Evolutionary conservation across 805 yeast species (phyloP).

Genomic region (Lachancea fermentati): DNA sequence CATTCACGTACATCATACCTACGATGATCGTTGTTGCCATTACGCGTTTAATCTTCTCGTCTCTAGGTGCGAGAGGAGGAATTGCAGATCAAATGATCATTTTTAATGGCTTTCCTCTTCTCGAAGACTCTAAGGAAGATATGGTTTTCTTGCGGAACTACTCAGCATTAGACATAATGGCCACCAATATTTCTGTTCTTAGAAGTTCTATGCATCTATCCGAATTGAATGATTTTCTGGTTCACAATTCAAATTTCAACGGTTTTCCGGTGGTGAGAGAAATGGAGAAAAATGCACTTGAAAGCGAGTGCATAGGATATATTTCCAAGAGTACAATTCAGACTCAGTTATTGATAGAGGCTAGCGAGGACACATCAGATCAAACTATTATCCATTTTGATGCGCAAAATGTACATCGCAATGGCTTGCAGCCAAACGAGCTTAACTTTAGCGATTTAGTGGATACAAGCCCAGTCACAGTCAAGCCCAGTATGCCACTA

Average conservation of each 20-base stretch:
- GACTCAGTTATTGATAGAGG: not conserved
- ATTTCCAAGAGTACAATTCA: slow-evolving; percentile 18
- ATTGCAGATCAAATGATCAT: slow-evolving; percentile 93
- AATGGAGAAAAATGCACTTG: no score
- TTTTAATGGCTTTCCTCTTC: slow-evolving; percentile 81
- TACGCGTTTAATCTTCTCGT: slow-evolving; percentile 73
- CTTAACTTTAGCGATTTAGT: slow-evolving; percentile 24
- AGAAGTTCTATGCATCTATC: slow-evolving; percentile 23
- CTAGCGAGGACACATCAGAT: not conserved
- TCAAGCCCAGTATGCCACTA: slow-evolving; percentile 48
- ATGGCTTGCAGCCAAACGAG: not conserved
- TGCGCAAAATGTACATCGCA: not conserved
- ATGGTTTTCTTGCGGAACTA: slow-evolving; percentile 45
- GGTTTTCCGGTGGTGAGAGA: slow-evolving; percentile 53
- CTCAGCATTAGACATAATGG: slow-evolving; percentile 58
- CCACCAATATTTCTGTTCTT: slow-evolving; percentile 30
- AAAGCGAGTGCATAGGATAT: slow-evolving; percentile 33
- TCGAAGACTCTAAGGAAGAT: slow-evolving; percentile 65
- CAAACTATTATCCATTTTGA: not conserved
- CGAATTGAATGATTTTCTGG: slow-evolving; percentile 23
- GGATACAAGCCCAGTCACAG: slow-evolving; percentile 57
- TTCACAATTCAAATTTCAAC: slow-evolving; percentile 33
- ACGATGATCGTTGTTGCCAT: slow-evolving; percentile 93
- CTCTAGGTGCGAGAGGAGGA: slow-evolving; percentile 69
- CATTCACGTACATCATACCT: slow-evolving; percentile 83